Evolutionary conservation across 306 rosid genomes (phyloP).

Genomic region (Hylodesmum podocarpum): DNA sequence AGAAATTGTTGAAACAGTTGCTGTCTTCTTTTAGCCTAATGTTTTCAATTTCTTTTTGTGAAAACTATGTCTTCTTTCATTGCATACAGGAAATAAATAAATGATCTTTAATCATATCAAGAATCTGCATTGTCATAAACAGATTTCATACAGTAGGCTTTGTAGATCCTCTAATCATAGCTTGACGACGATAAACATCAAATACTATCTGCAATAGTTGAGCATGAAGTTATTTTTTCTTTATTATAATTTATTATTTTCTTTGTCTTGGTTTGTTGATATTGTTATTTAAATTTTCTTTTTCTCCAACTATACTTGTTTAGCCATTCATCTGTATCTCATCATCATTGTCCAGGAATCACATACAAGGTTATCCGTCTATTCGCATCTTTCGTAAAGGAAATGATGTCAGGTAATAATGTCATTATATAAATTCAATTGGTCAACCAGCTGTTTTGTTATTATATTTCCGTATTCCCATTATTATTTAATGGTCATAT

Average conservation of each 20-base stretch:
- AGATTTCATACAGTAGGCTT: slow-evolving; percentile 14
- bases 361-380: slow-evolving; percentile 98
- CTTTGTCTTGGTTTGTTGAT: slow-evolving; percentile 18
- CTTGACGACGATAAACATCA: not conserved
- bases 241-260: slow-evolving; percentile 16
- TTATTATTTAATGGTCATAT: not conserved
- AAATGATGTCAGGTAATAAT: slow-evolving; percentile 78
- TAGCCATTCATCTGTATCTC: slow-evolving; percentile 29
- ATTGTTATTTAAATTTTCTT: slow-evolving; percentile 2
- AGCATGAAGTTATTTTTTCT: slow-evolving; percentile 16
- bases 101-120: not conserved
- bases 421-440: slow-evolving; percentile 1
- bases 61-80: not conserved
- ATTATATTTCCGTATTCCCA: not conserved
- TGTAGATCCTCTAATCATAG: not conserved
- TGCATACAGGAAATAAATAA: not conserved
- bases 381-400: slow-evolving; percentile 97
- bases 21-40: not conserved
- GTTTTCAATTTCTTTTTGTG: slow-evolving; percentile 1
- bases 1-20: not conserved
- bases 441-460: not conserved
- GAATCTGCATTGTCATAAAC: not conserved
- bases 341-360: slow-evolving; percentile 65
- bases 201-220: not conserved
- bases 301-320: slow-evolving; percentile 20